Percentiles rank a stretch among this genome's conserved stretches.
Conservation (phyloP, 441 rosid species). For the Eruca vesicaria region DNA sequence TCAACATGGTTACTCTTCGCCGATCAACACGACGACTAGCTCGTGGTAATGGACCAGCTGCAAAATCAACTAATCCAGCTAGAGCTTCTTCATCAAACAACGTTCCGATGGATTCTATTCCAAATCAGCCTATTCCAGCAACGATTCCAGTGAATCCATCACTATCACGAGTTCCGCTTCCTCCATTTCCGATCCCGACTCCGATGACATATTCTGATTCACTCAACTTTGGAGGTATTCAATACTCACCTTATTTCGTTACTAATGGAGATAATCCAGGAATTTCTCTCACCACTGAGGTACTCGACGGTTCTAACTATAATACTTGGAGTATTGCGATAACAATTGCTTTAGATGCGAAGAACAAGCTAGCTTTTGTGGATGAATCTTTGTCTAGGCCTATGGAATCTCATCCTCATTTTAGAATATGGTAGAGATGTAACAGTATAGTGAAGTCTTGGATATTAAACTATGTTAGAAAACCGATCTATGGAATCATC, state of each 20-base stretch:
- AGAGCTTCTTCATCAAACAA: background rate
- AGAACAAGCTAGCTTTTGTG: background rate
- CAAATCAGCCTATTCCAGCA: background rate
- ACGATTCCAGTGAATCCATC: background rate
- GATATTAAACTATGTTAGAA: background rate
- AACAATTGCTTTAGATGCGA: background rate
- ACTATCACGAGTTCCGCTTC: background rate
- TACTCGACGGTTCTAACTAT: background rate
- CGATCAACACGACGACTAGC: background rate
- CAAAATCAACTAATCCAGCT: background rate
- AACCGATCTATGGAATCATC: background rate
- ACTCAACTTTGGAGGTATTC: background rate
- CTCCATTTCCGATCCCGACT: background rate
- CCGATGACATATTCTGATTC: background rate
- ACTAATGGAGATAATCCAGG: background rate
- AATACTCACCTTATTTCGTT: background rate
- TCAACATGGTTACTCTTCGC: background rate
- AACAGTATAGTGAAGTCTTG: background rate
- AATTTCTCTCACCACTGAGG: background rate
- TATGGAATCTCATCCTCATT: background rate
- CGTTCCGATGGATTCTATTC: background rate
- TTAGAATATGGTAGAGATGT: background rate
- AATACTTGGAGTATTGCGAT: background rate
- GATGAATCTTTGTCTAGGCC: background rate
- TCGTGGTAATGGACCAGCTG: no score